A percentile compares a stretch with the other conserved stretches of the same genome.
phyloP scores from a whole-genome alignment of 345 rosid genomes.

The Pistacia vera region DNA sequence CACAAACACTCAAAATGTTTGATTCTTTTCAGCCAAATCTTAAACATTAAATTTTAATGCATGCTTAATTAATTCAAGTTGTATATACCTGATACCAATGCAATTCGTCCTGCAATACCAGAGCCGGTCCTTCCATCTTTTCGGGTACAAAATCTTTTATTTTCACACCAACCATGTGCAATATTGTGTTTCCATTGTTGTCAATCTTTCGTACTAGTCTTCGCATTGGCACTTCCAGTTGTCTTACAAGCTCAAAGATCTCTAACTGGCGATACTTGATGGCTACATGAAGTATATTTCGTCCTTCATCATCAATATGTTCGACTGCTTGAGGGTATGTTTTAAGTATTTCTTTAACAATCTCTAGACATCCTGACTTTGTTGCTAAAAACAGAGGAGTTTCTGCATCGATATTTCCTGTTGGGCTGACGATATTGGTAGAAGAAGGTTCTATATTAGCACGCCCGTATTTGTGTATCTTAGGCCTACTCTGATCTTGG shows the following conservation, averaged over 20 bases:
- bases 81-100: constrained; percentile 30
- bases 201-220: constrained; percentile 22
- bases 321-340: constrained; percentile 18
- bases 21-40: not conserved
- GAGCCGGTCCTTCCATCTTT: constrained; percentile 26
- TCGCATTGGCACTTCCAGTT: constrained; percentile 1
- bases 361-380: not conserved
- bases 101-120: constrained; percentile 29
- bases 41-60: no score
- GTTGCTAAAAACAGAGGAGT: constrained; percentile 1
- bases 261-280: constrained; percentile 18
- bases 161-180: constrained; percentile 26
- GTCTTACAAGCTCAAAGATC: constrained; percentile 18
- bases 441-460: not conserved
- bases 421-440: not conserved
- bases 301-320: not conserved
- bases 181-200: constrained; percentile 16
- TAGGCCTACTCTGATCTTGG: constrained; percentile 15
- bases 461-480: constrained; percentile 13
- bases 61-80: not conserved
- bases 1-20: not conserved
- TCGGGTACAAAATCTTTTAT: constrained; percentile 6
- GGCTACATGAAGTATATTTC: constrained; percentile 29
- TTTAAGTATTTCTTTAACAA: constrained; percentile 11
- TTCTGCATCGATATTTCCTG: not conserved